Conservation (phyloP, 306 rosid species). For the Pterocarpus macrocarpus region DNA sequence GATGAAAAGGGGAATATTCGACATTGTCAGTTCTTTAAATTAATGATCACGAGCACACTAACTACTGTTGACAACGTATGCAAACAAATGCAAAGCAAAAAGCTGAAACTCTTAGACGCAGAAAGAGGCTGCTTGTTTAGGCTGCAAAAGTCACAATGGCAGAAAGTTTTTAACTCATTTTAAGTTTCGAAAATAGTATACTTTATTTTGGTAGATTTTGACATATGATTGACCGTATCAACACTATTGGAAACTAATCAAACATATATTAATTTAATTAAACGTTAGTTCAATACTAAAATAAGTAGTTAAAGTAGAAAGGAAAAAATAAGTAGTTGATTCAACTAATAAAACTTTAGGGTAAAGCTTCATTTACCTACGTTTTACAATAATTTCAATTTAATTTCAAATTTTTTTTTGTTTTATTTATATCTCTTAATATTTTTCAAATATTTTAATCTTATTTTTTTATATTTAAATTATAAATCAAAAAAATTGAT, state of each 20-base stretch:
- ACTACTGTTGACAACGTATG: constrained; percentile 13
- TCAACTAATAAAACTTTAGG: too few species aligned
- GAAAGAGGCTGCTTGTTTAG: constrained; percentile 12
- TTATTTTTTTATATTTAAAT: too few species aligned
- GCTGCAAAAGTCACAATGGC: constrained; percentile 11
- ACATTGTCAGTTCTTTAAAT: constrained; percentile 25
- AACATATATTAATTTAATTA: too few species aligned
- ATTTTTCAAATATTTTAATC: too few species aligned
- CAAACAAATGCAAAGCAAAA: constrained; percentile 33
- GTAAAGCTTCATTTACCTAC: too few species aligned
- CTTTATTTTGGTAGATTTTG: neutral
- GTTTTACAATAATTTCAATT: too few species aligned
- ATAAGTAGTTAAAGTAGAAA: too few species aligned
- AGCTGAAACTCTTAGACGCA: constrained; percentile 35
- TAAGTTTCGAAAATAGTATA: neutral
- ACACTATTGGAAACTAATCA: neutral
- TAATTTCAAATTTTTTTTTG: too few species aligned
- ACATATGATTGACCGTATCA: neutral
- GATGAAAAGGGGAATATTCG: constrained; percentile 31
- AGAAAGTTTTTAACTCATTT: constrained; percentile 3
- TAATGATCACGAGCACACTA: constrained; percentile 24
- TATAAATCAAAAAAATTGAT: too few species aligned
- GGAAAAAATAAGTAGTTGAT: too few species aligned
- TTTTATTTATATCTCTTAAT: too few species aligned
- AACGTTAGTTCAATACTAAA: too few species aligned